Percentiles rank a stretch among this genome's conserved stretches.
Conservation (phyloP, 257 asterid species). For the Cynanchum wilfordii region DNA sequence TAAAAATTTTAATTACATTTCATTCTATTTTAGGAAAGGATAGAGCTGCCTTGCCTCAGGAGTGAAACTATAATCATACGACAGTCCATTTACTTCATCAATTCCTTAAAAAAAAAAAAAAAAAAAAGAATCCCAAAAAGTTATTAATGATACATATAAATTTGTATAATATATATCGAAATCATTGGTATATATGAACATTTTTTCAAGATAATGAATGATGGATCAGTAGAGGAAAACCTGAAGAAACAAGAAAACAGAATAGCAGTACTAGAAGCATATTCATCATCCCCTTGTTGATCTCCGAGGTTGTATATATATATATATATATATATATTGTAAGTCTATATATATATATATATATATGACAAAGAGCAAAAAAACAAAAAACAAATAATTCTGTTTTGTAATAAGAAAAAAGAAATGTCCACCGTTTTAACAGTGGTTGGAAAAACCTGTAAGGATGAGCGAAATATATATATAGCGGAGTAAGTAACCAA, state of each 20-base stretch:
- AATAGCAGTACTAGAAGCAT: conserved; percentile 10
- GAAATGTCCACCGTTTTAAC: not conserved
- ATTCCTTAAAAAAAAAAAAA: conserved; percentile 13
- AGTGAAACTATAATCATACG: conserved; percentile 43
- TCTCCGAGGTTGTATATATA: not conserved
- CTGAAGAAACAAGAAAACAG: conserved; percentile 15
- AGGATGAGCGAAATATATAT: not conserved
- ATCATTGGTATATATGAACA: not conserved
- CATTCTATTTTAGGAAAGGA: not conserved
- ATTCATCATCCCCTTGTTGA: not conserved
- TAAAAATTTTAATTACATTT: too few species aligned
- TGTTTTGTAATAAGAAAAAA: too few species aligned
- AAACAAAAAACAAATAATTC: too few species aligned
- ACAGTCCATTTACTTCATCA: conserved; percentile 32
- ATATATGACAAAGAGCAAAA: too few species aligned
- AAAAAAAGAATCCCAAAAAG: not conserved
- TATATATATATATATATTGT: too few species aligned
- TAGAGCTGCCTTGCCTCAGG: conserved; percentile 28
- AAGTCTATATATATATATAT: too few species aligned
- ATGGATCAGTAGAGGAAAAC: not conserved
- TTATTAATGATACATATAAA: too few species aligned
- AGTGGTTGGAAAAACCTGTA: not conserved
- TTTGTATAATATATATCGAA: not conserved
- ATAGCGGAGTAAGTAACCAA: not conserved
- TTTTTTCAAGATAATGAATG: not conserved